A percentile compares a stretch with the other conserved stretches of the same genome.
phyloP scores from a whole-genome alignment of 257 asterid genomes.

The Phtheirospermum japonicum region DNA sequence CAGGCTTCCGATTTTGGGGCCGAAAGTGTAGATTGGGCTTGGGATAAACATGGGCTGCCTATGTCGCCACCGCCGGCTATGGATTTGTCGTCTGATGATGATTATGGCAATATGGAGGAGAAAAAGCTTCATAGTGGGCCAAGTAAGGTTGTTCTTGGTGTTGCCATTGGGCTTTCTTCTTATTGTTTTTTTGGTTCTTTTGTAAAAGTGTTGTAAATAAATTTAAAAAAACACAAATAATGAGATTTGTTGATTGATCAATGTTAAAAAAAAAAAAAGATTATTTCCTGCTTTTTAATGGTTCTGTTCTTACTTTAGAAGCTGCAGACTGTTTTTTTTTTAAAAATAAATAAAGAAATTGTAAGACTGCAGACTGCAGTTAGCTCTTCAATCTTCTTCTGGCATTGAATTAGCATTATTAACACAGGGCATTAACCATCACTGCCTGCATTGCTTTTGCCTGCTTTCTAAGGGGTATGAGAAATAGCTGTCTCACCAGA shows the following conservation, averaged over 20 bases:
- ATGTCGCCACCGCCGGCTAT: slow-evolving; percentile 78
- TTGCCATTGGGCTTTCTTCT: slow-evolving; percentile 89
- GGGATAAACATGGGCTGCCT: slow-evolving; percentile 83
- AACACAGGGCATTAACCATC: background rate
- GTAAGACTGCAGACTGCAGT: slow-evolving; percentile 17
- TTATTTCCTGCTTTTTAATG: too few species aligned
- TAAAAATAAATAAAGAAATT: background rate
- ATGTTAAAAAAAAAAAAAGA: slow-evolving; percentile 5
- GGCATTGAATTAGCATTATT: slow-evolving; percentile 22
- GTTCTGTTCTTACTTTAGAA: too few species aligned
- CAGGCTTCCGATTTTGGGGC: slow-evolving; percentile 56
- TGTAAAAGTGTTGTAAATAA: slow-evolving; percentile 81
- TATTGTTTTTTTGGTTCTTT: slow-evolving; percentile 73
- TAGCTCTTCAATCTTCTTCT: slow-evolving; percentile 24
- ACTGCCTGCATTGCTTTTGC: slow-evolving; percentile 5
- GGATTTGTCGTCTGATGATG: slow-evolving; percentile 46
- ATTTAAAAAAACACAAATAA: background rate
- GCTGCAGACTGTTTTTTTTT: too few species aligned
- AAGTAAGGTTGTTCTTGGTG: too few species aligned
- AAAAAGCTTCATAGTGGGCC: slow-evolving; percentile 63
- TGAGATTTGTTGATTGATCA: slow-evolving; percentile 24
- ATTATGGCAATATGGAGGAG: slow-evolving; percentile 35
- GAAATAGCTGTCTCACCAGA: slow-evolving; percentile 34
- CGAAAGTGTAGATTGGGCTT: slow-evolving; percentile 81
- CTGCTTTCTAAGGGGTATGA: slow-evolving; percentile 20